A percentile compares a stretch with the other conserved stretches of the same genome.
Conservation (phyloP, 1,139 yeast species). For the Candida dubliniensis region DNA sequence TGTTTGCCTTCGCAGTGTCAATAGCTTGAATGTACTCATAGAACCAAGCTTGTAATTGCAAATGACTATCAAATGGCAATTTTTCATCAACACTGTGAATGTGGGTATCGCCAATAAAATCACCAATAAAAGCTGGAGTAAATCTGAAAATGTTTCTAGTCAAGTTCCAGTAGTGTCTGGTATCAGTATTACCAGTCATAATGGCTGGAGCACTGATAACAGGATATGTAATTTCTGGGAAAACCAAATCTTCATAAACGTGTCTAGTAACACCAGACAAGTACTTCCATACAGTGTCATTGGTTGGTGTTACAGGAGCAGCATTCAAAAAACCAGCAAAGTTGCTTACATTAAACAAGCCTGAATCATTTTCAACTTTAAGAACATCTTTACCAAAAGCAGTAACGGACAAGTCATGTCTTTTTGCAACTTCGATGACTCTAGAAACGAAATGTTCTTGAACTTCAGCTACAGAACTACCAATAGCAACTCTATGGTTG, state of each 20-base stretch:
- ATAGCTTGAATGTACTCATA: slow-evolving; percentile 29
- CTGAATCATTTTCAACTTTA: slow-evolving; percentile 17
- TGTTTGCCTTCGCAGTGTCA: slow-evolving; percentile 22
- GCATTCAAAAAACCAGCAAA: slow-evolving; percentile 24
- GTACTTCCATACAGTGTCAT: slow-evolving; percentile 41
- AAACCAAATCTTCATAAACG: slow-evolving; percentile 42
- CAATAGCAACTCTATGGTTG: slow-evolving; percentile 36
- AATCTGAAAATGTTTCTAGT: slow-evolving; percentile 73
- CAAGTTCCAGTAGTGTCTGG: slow-evolving; percentile 73
- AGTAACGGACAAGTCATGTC: slow-evolving; percentile 26
- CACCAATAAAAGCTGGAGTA: slow-evolving; percentile 35
- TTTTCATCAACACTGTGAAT: slow-evolving; percentile 46
- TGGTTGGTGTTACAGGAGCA: slow-evolving; percentile 39
- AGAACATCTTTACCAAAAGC: slow-evolving; percentile 24
- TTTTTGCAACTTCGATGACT: slow-evolving; percentile 27
- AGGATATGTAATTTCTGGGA: slow-evolving; percentile 35
- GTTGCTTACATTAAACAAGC: slow-evolving; percentile 24
- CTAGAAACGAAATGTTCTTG: slow-evolving; percentile 23
- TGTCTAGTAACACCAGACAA: slow-evolving; percentile 47
- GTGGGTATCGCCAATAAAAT: slow-evolving; percentile 20
- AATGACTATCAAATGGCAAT: slow-evolving; percentile 36
- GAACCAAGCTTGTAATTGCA: slow-evolving; percentile 44
- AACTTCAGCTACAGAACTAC: slow-evolving; percentile 21
- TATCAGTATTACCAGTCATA: slow-evolving; percentile 84
- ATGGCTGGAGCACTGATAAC: slow-evolving; percentile 63